Evolutionary conservation across 2,329 filamentous ascomycete species (phyloP), one percentile per base, ranked within the genome.

Genomic region (Ophiostoma perfectum): DNA sequence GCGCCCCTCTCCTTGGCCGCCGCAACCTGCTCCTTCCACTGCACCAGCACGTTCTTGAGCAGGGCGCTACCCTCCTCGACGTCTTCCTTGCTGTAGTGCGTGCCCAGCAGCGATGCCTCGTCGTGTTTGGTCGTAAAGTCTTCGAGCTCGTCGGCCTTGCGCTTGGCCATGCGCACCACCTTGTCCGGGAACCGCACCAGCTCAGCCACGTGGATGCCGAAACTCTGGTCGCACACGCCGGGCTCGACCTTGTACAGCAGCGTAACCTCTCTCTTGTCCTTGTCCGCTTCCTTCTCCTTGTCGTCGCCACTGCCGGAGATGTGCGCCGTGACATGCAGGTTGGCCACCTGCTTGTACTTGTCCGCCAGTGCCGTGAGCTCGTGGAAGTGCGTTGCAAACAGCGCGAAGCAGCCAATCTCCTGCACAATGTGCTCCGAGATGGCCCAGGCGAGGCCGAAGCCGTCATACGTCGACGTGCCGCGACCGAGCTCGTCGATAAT

Each of bases 311-410:
- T 63, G 49, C 85, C 83, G 64, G 86, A 84, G 66, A 99, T 96
- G 77, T 98, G 96, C 8, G 96, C 95, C 0, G 96, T 95, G 36
- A 99, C 95, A 76, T 99, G 95, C 71, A 99, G 80, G 77, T 99
- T 99, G 75, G 90, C 85, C 36, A 98, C 95, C 73, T 96, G 91
- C 0, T 90, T 87, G 76, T 96, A 91, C 67, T 90, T 90, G 68
- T 97, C 92, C 3, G 90, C 91, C 38, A 99, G 83, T 0, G 94
- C 93, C 0, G 95, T 99, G 65, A 99, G 83, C 78, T 99, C 95
- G 81, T 99, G 96, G 81, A 99, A 99, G 77, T 99, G 95, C 1
- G 95, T 99, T 5, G 96, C 95, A 76, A 99, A 99, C 78, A 97
- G 88, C 69, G 92, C 91, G 75, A 92, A 97, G 73, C 93, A 96